Base-by-base conservation (phyloP, 140 eudicot genomes). In the Ambrosia hybrid region DNA sequence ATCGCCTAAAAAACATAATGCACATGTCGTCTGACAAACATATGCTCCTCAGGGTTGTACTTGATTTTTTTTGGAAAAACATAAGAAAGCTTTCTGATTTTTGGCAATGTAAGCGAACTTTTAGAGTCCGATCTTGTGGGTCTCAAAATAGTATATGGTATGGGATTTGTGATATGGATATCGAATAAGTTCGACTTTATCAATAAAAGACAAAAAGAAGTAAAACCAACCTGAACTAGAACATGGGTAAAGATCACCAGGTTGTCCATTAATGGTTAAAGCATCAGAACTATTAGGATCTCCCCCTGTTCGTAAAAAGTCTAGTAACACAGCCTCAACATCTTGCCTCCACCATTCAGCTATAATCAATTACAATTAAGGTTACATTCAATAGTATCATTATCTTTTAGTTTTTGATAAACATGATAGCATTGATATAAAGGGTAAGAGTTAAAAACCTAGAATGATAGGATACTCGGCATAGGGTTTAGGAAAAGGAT, bases 261-360 rank as follows among this genome's bases (percentile, higher is more conserved):
- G 96, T 67, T 89, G 96, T 5, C 96, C 96, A 60, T 89, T 89
- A n/a, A 89, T 83, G 37, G 84, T 80, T 59, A 74, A 73, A 51
- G 94, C 96, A 73, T 87, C 96, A 5, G 94, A 89, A n/a, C 51
- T 0, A 12, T 72, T 78, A 8, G 91, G 87, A 57, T 86, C 88
- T 5, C 96, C 93, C 70, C 93, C 96, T 0, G 64, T 73, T 34
- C 5, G 57, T 57, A 80, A 52, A 55, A 83, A 73, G 21, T 66
- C 81, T n/a, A 68, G 4, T 16, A 78, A 11, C 37, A 86, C 79
- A n/a, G 66, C 79, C 53, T 41, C 69, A 4, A 87, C 77, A 83
- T 89, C 93, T 55, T 70, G 73, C 36, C 81, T 81, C 82, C 83
- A 89, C 96, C 96, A 89, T 75, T 86, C 93, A 39, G 80, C 96